Evolutionary conservation across 176 grass and related monocot genomes (phyloP).

Genomic region (Zea luxurians): DNA sequence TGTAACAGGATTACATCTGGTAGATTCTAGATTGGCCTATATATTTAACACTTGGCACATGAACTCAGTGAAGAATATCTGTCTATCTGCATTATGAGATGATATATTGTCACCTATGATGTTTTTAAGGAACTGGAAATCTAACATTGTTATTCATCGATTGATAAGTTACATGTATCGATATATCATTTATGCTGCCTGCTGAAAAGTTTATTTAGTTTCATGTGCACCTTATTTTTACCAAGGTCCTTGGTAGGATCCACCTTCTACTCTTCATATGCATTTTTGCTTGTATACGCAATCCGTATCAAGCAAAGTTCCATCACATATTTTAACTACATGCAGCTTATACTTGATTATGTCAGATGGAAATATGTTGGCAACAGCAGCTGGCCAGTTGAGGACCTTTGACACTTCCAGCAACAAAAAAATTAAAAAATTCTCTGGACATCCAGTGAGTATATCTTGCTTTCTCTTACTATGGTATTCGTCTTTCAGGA

Average conservation of each 20-base stretch:
- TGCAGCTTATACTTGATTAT: conserved; percentile 21
- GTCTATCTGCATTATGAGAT: not conserved
- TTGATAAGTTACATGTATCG: not conserved
- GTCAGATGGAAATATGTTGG: conserved; percentile 83
- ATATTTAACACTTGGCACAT: conserved; percentile 8
- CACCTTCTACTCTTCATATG: conserved; percentile 5
- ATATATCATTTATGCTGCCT: conserved; percentile 6
- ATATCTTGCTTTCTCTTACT: conserved; percentile 14
- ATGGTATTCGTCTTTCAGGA: conserved; percentile 8
- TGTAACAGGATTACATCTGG: conserved; percentile 14
- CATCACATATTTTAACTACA: conserved; percentile 28
- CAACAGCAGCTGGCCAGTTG: conserved; percentile 89
- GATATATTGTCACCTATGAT: not conserved
- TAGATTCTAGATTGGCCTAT: not conserved
- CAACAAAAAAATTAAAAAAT: conserved; percentile 90
- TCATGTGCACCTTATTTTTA: conserved; percentile 16
- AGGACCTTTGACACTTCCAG: conserved; percentile 69
- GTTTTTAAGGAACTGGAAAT: not conserved
- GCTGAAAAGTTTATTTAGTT: not conserved
- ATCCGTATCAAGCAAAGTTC: not conserved
- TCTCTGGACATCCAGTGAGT: conserved; percentile 88
- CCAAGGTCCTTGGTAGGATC: conserved; percentile 24
- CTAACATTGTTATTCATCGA: not conserved
- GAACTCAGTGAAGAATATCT: conserved; percentile 20
- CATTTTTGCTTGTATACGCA: conserved; percentile 16